Conservation (phyloP, 805 yeast genomes). For the Starmerella apicola region DNA sequence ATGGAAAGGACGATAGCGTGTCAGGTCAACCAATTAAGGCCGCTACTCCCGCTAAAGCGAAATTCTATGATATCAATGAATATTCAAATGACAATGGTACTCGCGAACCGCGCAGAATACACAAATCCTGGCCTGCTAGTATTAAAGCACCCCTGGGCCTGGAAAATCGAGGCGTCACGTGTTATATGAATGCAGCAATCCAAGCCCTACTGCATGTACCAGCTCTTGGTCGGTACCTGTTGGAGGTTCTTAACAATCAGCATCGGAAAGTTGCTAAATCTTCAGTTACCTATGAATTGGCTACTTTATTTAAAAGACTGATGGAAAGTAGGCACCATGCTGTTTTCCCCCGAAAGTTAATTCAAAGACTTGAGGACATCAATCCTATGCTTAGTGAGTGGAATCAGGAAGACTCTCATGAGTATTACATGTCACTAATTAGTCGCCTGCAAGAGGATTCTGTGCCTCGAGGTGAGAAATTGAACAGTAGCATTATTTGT, state of each 20-base stretch:
- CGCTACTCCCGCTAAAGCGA: neutral
- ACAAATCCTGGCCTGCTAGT: constrained; percentile 48
- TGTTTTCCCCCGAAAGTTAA: constrained; percentile 65
- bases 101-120: constrained; percentile 42
- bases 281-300: constrained; percentile 26
- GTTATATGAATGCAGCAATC: constrained; percentile 91
- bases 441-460: constrained; percentile 83
- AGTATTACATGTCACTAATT: constrained; percentile 85
- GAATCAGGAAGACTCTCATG: constrained; percentile 98
- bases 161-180: constrained; percentile 85
- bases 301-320: constrained; percentile 21
- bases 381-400: constrained; percentile 94
- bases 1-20: neutral
- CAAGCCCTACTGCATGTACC: constrained; percentile 87
- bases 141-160: constrained; percentile 52
- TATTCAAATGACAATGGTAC: constrained; percentile 49
- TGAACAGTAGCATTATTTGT: constrained; percentile 69
- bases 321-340: constrained; percentile 30
- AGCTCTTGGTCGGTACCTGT: constrained; percentile 71
- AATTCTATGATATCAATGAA: constrained; percentile 50
- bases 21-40: neutral
- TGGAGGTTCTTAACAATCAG: constrained; percentile 48
- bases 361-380: constrained; percentile 62
- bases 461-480: constrained; percentile 78
- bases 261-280: constrained; percentile 23